Conservation (phyloP, 116 monocot genomes). For the Iris pallida region DNA sequence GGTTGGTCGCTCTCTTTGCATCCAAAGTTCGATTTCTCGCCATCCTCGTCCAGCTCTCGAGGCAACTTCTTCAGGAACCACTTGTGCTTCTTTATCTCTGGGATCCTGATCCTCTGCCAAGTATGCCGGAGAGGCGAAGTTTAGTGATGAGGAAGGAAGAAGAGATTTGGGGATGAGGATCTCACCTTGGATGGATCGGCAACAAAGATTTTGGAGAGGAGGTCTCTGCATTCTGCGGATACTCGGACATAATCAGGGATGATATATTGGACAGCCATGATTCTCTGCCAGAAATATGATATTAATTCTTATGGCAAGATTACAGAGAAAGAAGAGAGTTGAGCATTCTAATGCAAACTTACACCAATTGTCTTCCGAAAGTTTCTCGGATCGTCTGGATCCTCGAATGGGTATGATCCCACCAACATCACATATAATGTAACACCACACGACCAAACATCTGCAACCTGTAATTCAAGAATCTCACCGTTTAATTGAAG, state of each 20-base stretch:
- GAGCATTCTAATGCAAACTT: constrained; percentile 14
- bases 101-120: constrained; percentile 75
- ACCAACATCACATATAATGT: constrained; percentile 92
- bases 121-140: background rate
- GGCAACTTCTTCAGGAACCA: constrained; percentile 92
- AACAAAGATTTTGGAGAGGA: constrained; percentile 82
- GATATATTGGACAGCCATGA: constrained; percentile 65
- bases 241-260: constrained; percentile 79
- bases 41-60: constrained; percentile 34
- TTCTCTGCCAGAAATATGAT: constrained; percentile 45
- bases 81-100: constrained; percentile 64
- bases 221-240: constrained; percentile 61
- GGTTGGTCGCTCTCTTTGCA: constrained; percentile 2
- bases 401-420: constrained; percentile 94
- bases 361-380: constrained; percentile 76
- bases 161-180: constrained; percentile 3
- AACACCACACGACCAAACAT: constrained; percentile 98
- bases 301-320: background rate
- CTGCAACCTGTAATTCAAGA: constrained; percentile 60
- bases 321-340: background rate
- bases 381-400: constrained; percentile 72
- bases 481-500: background rate
- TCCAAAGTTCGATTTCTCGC: constrained; percentile 16
- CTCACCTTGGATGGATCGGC: constrained; percentile 71
- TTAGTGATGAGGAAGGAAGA: background rate